These are phyloP conservation scores for Lentinula sp. DNA, from an alignment of 768 basidiomycete species.

Conservation along the genomic window DNA sequence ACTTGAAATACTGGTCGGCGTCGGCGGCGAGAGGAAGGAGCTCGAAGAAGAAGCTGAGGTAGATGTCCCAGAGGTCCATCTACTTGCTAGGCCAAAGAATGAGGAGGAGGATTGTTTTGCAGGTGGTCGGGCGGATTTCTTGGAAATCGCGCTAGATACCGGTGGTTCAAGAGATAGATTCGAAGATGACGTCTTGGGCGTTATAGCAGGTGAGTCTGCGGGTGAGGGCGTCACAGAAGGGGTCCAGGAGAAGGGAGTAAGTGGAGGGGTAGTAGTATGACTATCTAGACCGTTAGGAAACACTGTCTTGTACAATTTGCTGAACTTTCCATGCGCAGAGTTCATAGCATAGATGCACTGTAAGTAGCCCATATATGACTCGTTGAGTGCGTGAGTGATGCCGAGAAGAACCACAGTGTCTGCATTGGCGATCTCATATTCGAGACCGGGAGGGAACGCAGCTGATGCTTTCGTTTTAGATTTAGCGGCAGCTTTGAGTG, in stretches of 20 bases:
- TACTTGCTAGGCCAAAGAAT: slow-evolving; percentile 16
- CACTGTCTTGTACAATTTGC: slow-evolving; percentile 61
- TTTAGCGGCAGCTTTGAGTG: slow-evolving; percentile 20
- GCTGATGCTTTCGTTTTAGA: slow-evolving; percentile 26
- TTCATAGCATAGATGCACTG: slow-evolving; percentile 49
- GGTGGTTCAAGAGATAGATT: slow-evolving; percentile 6
- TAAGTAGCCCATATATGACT: slow-evolving; percentile 73
- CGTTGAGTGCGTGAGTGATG: slow-evolving; percentile 66
- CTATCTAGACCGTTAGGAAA: slow-evolving; percentile 56
- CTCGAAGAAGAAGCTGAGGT: slow-evolving; percentile 21
- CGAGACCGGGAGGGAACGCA: slow-evolving; percentile 34
- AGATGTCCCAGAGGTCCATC: slow-evolving; percentile 18
- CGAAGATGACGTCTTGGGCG: slow-evolving; percentile 14
- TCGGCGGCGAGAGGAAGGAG: slow-evolving; percentile 23
- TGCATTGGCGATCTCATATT: slow-evolving; percentile 73
- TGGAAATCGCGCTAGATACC: slow-evolving; percentile 4
- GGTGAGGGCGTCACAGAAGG: slow-evolving; percentile 14
- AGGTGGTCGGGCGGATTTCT: slow-evolving; percentile 13
- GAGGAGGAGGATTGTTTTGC: slow-evolving; percentile 2
- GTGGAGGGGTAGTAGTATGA: slow-evolving; percentile 34
- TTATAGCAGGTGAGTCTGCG: slow-evolving; percentile 8
- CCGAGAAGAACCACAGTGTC: slow-evolving; percentile 69
- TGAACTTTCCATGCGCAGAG: slow-evolving; percentile 70
- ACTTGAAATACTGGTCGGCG: slow-evolving; percentile 11
- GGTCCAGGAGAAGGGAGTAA: slow-evolving; percentile 26